These are phyloP conservation scores for Rhododendron kiyosumense DNA, from an alignment of 148 eudicot species.

Conservation along the genomic window DNA sequence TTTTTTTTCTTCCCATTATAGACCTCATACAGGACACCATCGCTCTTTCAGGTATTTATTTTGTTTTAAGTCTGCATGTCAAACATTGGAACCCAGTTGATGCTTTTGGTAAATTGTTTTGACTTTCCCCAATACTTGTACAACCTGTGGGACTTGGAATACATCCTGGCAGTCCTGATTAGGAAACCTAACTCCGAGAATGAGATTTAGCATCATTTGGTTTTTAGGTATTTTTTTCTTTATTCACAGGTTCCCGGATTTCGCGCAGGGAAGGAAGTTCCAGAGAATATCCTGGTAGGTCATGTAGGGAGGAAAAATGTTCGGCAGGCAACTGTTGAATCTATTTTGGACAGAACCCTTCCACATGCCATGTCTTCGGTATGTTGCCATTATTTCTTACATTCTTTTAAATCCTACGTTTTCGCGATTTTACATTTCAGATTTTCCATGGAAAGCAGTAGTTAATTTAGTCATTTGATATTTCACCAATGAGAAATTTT, in stretches of 20 bases:
- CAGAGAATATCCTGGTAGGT: conserved; percentile 66
- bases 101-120: neutral
- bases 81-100: neutral
- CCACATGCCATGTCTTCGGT: conserved; percentile 97
- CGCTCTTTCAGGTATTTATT: neutral
- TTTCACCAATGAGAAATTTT: neutral
- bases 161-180: neutral
- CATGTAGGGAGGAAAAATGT: conserved; percentile 62
- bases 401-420: neutral
- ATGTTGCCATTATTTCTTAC: conserved; percentile 13
- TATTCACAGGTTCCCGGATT: conserved; percentile 82
- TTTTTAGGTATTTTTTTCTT: neutral
- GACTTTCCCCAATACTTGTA: neutral
- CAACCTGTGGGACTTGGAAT: neutral
- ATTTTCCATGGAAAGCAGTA: neutral
- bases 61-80: neutral
- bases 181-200: neutral
- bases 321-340: conserved; percentile 66
- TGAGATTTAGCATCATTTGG: neutral
- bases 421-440: neutral
- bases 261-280: conserved; percentile 87
- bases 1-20: neutral
- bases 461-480: neutral
- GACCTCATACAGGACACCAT: neutral
- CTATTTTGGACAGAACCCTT: conserved; percentile 86